Base-by-base conservation (phyloP, 1,139 yeast genomes). In the Yamadazyma triangularis region DNA sequence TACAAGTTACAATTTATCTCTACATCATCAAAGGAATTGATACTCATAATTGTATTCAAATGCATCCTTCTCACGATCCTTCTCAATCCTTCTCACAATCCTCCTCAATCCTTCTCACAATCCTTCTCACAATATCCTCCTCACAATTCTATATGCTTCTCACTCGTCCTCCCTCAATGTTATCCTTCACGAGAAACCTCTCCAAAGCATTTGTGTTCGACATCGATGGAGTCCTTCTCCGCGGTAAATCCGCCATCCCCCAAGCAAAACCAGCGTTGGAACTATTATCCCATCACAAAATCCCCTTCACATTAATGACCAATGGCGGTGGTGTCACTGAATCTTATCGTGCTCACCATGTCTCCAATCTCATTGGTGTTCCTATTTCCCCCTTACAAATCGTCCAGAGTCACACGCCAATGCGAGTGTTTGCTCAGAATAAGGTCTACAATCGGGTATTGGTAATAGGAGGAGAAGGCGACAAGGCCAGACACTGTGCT, bases 281-380 rank as follows among this genome's bases (percentile, higher is more conserved):
- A 24, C 54, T 75, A 15, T 65, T 91, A 31, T 65, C 79, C 34
- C 40, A 62, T 4, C 51, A 70, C 22, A 62, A 69, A n/a, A 62
- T 89, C 10, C 97, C 98, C 1, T 91, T 78, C 64, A 77, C 88
- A 14, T 55, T 91, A 28, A 64, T 91, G 51, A 91, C 97, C 13
- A 91, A 91, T 51, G 97, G 98, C 15, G 98, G 98, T 5, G 97
- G 98, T 3, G 71, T 72, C 31, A 60, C 76, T 15, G 98, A 91
- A 52, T 40, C 49, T 5, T 70, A 66, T 12, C 66, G 96, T 27
- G 79, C 79, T 1, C 63, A 64, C 4, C 75, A 70, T 31, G 58
- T 91, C 11, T 68, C 81, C 3, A 47, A 60, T n/a, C 58, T 60
- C 20, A 54, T 85, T 22, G 69, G 65, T 4, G 58, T 77, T 4